These are phyloP conservation scores for Erodium maritimum DNA, from an alignment of 345 rosid genomes.

Conservation along the genomic window DNA sequence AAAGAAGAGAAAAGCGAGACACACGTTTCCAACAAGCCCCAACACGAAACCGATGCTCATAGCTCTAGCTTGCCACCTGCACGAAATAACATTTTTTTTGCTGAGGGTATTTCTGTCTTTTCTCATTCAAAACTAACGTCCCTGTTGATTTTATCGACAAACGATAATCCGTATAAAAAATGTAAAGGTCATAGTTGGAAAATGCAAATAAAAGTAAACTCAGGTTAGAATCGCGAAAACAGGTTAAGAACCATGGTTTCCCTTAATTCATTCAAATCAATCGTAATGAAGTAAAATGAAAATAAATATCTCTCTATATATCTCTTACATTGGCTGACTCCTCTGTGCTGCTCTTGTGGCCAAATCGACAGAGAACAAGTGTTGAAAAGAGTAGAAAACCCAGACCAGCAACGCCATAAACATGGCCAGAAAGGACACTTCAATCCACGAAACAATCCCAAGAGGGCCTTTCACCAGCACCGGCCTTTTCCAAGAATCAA, in stretches of 20 bases:
- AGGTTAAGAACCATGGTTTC: too few species aligned
- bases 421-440: conserved; percentile 51
- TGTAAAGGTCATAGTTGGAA: too few species aligned
- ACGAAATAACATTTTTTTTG: too few species aligned
- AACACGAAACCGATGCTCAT: conserved; percentile 15
- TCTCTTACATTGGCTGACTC: conserved; percentile 36
- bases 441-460: conserved; percentile 62
- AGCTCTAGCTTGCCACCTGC: conserved; percentile 57
- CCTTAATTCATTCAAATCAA: too few species aligned
- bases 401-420: conserved; percentile 57
- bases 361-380: conserved; percentile 24
- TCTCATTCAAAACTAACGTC: too few species aligned
- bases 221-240: background rate
- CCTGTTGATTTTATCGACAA: too few species aligned
- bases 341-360: conserved; percentile 20
- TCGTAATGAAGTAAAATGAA: too few species aligned
- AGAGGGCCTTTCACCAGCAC: conserved; percentile 71
- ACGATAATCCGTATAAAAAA: too few species aligned
- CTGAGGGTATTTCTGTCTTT: too few species aligned
- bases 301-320: background rate
- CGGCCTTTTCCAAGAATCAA: conserved; percentile 32
- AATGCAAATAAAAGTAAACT: too few species aligned
- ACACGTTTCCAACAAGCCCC: conserved; percentile 54
- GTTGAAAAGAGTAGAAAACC: conserved; percentile 35
- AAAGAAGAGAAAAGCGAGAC: conserved; percentile 53